These are phyloP conservation scores for Earliella scabrosa DNA, from an alignment of 1,284 basidiomycete genomes.

Conservation along the genomic window DNA sequence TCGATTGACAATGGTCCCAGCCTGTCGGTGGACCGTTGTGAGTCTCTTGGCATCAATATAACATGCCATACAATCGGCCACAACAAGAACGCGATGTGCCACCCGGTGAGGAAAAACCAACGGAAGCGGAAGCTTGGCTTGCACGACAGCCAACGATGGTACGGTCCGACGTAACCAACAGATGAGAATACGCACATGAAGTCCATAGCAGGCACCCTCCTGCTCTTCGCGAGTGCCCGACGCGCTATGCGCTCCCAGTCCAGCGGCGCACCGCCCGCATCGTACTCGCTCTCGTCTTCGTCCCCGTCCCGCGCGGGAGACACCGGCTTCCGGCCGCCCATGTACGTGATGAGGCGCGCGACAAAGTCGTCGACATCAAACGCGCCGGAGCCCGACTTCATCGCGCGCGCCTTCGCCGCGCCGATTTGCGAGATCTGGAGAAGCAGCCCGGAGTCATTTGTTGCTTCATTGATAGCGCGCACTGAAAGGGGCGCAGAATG, in stretches of 20 bases:
- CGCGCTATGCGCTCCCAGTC: constrained; percentile 80
- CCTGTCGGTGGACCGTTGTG: constrained; percentile 43
- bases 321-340: constrained; percentile 65
- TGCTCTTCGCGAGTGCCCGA: constrained; percentile 74
- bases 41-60: too few species aligned
- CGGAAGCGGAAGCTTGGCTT: neutral
- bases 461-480: constrained; percentile 79
- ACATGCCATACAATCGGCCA: neutral
- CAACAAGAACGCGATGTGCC: too few species aligned
- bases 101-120: neutral
- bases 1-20: constrained; percentile 80
- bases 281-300: constrained; percentile 52
- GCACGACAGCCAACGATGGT: too few species aligned
- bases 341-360: constrained; percentile 66
- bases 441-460: constrained; percentile 77
- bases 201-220: constrained; percentile 72
- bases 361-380: constrained; percentile 89
- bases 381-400: constrained; percentile 80
- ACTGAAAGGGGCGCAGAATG: constrained; percentile 46
- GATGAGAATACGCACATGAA: constrained; percentile 66
- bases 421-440: constrained; percentile 70
- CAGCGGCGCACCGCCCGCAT: constrained; percentile 45
- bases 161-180: too few species aligned
- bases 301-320: constrained; percentile 19
- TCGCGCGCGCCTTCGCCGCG: constrained; percentile 81